A percentile compares a stretch with the other conserved stretches of the same genome.
Conservation (phyloP, 768 basidiomycete genomes). For the Naematelia aurantialba region DNA sequence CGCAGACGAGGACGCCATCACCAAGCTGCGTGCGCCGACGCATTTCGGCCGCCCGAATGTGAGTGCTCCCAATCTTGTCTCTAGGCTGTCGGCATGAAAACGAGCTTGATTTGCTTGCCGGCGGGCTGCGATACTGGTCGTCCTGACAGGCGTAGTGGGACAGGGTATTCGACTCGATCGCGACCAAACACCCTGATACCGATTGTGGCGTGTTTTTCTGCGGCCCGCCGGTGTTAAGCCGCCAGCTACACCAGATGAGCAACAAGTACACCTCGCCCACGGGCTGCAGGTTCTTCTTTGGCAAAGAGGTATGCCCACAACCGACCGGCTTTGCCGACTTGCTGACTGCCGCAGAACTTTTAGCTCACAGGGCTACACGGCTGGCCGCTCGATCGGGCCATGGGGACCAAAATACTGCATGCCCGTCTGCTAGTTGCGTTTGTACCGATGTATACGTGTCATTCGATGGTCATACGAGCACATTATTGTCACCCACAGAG, state of each 20-base stretch:
- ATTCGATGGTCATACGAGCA: too few relatives aligned
- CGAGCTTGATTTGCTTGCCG: slow-evolving; percentile 57
- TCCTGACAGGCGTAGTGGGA: slow-evolving; percentile 38
- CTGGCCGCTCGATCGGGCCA: too few relatives aligned
- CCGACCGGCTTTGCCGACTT: not conserved
- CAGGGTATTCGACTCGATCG: slow-evolving; percentile 57
- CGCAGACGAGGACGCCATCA: slow-evolving; percentile 86
- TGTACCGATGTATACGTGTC: too few relatives aligned
- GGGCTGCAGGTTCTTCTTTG: slow-evolving; percentile 79
- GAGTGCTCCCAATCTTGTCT: slow-evolving; percentile 65
- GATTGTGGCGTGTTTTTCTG: slow-evolving; percentile 92
- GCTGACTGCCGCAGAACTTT: not conserved
- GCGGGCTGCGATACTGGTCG: too few relatives aligned
- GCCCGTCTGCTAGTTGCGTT: too few relatives aligned
- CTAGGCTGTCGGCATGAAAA: too few relatives aligned
- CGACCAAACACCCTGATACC: slow-evolving; percentile 77
- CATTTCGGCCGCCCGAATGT: slow-evolving; percentile 83
- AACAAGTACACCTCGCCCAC: slow-evolving; percentile 80
- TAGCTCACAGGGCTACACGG: too few relatives aligned
- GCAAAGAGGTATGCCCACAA: slow-evolving; percentile 58
- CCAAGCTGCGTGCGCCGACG: slow-evolving; percentile 80
- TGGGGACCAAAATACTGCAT: too few relatives aligned
- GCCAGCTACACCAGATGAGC: slow-evolving; percentile 66
- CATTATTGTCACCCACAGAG: not conserved
- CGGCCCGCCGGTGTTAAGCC: slow-evolving; percentile 70